phyloP scores from a whole-genome alignment of 2,329 filamentous ascomycete genomes.

The Parastagonospora nodorum region DNA sequence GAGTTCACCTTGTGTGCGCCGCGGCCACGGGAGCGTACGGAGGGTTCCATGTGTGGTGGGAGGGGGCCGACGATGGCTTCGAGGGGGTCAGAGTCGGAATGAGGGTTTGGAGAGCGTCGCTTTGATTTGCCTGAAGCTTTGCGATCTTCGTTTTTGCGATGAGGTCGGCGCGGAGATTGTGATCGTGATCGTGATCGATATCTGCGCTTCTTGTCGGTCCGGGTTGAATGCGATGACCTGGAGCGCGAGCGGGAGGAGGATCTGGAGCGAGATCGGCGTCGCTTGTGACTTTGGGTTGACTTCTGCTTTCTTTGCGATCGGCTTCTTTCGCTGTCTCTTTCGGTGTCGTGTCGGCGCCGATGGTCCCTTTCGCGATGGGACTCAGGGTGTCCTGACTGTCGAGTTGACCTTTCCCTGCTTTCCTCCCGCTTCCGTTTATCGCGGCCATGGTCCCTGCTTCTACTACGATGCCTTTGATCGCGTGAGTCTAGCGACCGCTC shows the following conservation, averaged over 20 bases:
- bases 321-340: constrained; percentile 12
- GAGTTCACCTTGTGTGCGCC: constrained; percentile 35
- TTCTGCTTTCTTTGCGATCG: constrained; percentile 12
- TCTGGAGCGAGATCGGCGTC: constrained; percentile 21
- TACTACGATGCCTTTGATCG: constrained; percentile 13
- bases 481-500: constrained; percentile 2
- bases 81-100: constrained; percentile 69
- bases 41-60: constrained; percentile 57
- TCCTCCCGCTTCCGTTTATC: constrained; percentile 19
- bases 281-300: constrained; percentile 12
- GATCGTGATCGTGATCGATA: constrained; percentile 20
- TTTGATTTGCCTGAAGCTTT: neutral
- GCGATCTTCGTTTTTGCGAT: neutral
- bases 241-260: constrained; percentile 26
- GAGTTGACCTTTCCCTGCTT: constrained; percentile 14
- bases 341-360: constrained; percentile 10
- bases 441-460: constrained; percentile 15
- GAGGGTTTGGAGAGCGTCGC: constrained; percentile 17
- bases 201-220: constrained; percentile 10
- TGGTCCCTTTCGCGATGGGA: constrained; percentile 10
- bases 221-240: constrained; percentile 19
- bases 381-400: constrained; percentile 15
- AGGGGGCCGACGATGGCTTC: constrained; percentile 77
- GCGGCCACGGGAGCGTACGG: constrained; percentile 48
- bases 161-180: neutral